Conservation (phyloP, 2,329 filamentous ascomycete species). For the Claviceps spartinae region DNA sequence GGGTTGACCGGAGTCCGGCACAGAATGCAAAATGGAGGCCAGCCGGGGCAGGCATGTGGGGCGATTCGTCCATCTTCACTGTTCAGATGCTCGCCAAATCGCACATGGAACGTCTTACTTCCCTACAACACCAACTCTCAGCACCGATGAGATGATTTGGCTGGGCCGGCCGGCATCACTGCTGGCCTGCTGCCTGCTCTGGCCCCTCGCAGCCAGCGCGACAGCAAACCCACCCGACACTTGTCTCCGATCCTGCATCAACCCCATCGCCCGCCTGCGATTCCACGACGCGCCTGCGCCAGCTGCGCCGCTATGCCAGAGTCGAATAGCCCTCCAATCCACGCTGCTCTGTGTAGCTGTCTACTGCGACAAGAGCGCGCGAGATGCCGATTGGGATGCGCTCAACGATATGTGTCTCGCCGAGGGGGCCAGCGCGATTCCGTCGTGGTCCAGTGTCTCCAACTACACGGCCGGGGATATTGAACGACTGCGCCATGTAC, state of each 20-base stretch:
- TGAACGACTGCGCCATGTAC: constrained; percentile 16
- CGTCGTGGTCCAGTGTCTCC: constrained; percentile 20
- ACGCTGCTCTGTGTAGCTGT: constrained; percentile 24
- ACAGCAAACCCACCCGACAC: neutral
- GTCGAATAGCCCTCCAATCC: constrained; percentile 16
- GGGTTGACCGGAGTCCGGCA: too few relatives aligned
- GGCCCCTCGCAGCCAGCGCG: neutral
- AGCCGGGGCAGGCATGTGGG: neutral
- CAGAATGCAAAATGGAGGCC: too few relatives aligned
- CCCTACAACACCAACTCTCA: neutral
- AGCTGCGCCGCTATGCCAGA: constrained; percentile 16
- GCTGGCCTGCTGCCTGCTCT: constrained; percentile 3
- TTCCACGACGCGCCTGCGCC: constrained; percentile 17
- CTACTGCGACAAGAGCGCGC: constrained; percentile 19
- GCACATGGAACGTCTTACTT: neutral
- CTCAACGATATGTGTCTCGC: constrained; percentile 23
- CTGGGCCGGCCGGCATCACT: constrained; percentile 2
- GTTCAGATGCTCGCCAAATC: too few relatives aligned
- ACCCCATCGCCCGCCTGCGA: constrained; percentile 14
- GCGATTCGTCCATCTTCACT: too few relatives aligned
- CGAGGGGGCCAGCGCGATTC: constrained; percentile 14
- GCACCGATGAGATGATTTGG: constrained; percentile 4
- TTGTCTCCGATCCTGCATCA: constrained; percentile 21
- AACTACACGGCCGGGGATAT: constrained; percentile 23
- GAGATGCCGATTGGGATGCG: constrained; percentile 11